Evolutionary conservation across 2,329 filamentous ascomycete genomes (phyloP), one percentile per base, ranked within the genome.

Genomic region (Mycosphaerelloides madeirae): DNA sequence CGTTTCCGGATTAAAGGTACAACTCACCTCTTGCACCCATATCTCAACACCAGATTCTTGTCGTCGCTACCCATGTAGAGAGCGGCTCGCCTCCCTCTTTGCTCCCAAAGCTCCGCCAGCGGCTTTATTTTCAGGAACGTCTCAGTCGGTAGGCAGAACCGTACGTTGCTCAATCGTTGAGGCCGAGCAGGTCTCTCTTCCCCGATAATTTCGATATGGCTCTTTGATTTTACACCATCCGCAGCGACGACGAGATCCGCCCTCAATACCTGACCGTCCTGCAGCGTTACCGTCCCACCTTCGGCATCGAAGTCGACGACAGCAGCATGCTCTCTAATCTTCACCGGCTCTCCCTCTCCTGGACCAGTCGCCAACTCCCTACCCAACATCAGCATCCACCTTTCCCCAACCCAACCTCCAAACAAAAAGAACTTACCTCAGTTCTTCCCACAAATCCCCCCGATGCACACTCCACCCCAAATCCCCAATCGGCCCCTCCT

Each of bases 111-210:
- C n/a, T n/a, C 31, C 31, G n/a, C 29, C 29, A 44, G 18, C 18
- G 6, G 7, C 19, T n/a, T 2, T n/a, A 39, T 40, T 20, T 34
- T 15, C 6, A 22, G 14, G 19, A 47, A 29, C 20, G 29, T 43
- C 15, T 47, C 34, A 14, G 44, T 47, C 11, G 33, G 18, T 14
- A 47, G 7, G 13, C 16, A 29, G 25, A 43, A 43, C n/a, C 44
- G 33, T 14, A 43, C 34, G 22, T 38, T 43, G 29, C 44, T 47
- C 35, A 43, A 18, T n/a, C 35, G 25, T 8, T 33, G 18, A 15
- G 38, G 18, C n/a, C 12, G 22, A 8, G 40, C 39, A n/a, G 39
- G 40, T 29, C 40, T 38, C 28, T 43, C 39, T 11, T 43, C 29
- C 5, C 34, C 44, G 6, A 43, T 6, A 15, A 47, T 38, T 29